Evolutionary conservation across 306 rosid species (phyloP).

Genomic region (Datisca glomerata): DNA sequence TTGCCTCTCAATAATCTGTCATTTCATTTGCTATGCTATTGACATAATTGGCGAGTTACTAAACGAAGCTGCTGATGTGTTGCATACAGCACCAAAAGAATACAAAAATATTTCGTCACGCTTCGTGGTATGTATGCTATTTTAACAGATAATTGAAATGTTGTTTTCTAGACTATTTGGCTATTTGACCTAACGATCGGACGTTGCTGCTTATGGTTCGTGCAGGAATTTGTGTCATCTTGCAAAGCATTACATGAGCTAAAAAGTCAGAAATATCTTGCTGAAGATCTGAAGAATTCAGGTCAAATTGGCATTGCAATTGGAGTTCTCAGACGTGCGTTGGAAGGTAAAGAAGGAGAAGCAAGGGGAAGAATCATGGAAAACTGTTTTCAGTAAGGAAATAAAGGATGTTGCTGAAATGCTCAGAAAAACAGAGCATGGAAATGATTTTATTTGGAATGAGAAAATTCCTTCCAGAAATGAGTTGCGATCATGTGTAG

Average conservation of each 20-base stretch:
- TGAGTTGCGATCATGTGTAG: conserved; percentile 33
- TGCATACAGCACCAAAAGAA: too few relatives aligned
- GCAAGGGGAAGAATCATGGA: conserved; percentile 41
- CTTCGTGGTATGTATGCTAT: too few relatives aligned
- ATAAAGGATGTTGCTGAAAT: conserved; percentile 33
- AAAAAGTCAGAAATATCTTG: conserved; percentile 35
- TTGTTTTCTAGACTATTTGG: too few relatives aligned
- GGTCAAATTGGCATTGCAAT: conserved; percentile 45
- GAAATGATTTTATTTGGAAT: conserved; percentile 57
- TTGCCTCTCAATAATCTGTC: too few relatives aligned
- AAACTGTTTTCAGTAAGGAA: conserved; percentile 27
- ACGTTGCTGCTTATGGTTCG: background rate
- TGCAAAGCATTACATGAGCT: conserved; percentile 46
- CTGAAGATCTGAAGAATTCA: conserved; percentile 35
- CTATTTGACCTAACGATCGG: too few relatives aligned
- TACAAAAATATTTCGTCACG: too few relatives aligned
- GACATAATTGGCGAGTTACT: too few relatives aligned
- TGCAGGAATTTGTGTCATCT: conserved; percentile 50
- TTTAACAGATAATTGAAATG: too few relatives aligned
- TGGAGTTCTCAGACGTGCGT: conserved; percentile 40
- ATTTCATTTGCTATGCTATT: too few relatives aligned
- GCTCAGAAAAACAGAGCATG: conserved; percentile 43
- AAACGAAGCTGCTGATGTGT: too few relatives aligned
- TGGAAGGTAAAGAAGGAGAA: conserved; percentile 28
- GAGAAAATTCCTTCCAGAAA: conserved; percentile 34